These are phyloP conservation scores for Saccharomyces hybrid DNA, from an alignment of 1,139 yeast species.

Conservation along the genomic window DNA sequence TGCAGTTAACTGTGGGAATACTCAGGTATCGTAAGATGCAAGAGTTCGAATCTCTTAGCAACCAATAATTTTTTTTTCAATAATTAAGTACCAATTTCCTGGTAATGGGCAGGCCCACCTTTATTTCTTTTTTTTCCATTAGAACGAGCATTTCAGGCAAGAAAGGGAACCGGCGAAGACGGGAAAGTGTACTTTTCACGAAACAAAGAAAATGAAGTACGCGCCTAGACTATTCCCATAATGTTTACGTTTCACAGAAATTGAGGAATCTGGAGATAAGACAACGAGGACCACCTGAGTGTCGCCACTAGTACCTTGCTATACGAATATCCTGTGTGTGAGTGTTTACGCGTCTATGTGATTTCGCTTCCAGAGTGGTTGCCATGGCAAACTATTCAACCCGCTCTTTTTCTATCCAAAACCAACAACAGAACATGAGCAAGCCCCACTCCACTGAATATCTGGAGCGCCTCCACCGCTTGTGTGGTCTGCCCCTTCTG, in stretches of 20 bases:
- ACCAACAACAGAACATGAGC: not conserved
- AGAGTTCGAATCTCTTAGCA: conserved; percentile 10
- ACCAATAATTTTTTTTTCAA: conserved; percentile 1
- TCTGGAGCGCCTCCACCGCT: not conserved
- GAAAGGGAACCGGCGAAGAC: not conserved
- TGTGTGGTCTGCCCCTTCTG: not conserved
- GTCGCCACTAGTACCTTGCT: not conserved
- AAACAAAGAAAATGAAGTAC: not conserved
- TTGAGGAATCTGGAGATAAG: not conserved
- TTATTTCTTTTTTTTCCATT: not conserved
- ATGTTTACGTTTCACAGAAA: not conserved
- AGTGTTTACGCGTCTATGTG: conserved; percentile 1
- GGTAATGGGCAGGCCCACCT: not conserved
- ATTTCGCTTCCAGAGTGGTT: not conserved
- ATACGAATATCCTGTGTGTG: not conserved
- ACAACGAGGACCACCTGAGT: not conserved
- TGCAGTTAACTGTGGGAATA: conserved; percentile 5
- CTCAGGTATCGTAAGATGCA: conserved; percentile 11
- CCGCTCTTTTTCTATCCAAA: not conserved
- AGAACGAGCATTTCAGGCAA: not conserved
- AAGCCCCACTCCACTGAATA: not conserved
- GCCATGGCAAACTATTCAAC: conserved; percentile 2
- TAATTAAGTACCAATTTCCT: no score
- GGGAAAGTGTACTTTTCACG: not conserved
- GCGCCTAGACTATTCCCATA: not conserved